Conservation (phyloP, 1,284 basidiomycete species). For the Cryptococcus sp. region DNA sequence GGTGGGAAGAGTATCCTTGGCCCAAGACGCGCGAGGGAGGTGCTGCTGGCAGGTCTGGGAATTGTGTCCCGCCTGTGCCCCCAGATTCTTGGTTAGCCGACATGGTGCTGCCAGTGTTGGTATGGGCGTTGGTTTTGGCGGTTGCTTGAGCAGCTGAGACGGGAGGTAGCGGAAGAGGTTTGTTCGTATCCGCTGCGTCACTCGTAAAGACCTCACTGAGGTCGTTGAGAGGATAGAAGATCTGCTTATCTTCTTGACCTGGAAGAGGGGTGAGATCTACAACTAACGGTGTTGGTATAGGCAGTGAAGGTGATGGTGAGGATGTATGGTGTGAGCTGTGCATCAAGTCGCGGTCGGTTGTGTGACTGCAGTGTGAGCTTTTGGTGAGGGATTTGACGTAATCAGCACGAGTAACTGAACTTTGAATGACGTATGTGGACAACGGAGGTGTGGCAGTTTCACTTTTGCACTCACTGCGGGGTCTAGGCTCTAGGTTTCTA, state of each 20-base stretch:
- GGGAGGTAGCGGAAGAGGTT: slow-evolving; percentile 11
- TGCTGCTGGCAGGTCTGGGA: slow-evolving; percentile 44
- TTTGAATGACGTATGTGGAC: slow-evolving; percentile 16
- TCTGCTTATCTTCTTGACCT: slow-evolving; percentile 19
- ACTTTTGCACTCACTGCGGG: too few relatives aligned
- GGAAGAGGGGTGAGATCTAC: slow-evolving; percentile 23
- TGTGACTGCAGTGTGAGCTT: background rate
- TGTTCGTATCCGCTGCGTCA: slow-evolving; percentile 8
- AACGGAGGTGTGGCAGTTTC: background rate
- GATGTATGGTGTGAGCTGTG: background rate
- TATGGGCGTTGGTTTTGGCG: background rate
- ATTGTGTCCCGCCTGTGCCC: slow-evolving; percentile 20
- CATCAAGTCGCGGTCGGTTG: slow-evolving; percentile 1
- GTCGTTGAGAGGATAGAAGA: slow-evolving; percentile 18
- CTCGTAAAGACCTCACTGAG: too few relatives aligned
- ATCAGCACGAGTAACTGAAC: background rate
- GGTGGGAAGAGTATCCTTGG: slow-evolving; percentile 42
- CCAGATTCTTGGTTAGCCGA: background rate
- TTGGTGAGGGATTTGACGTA: slow-evolving; percentile 1
- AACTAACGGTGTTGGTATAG: background rate
- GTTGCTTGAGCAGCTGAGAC: background rate
- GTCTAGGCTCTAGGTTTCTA: too few relatives aligned
- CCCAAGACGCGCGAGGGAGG: slow-evolving; percentile 47
- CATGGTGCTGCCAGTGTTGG: background rate
- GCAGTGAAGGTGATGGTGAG: background rate